Evolutionary conservation across 306 rosid genomes (phyloP).

Genomic region (Quercus bicolor): DNA sequence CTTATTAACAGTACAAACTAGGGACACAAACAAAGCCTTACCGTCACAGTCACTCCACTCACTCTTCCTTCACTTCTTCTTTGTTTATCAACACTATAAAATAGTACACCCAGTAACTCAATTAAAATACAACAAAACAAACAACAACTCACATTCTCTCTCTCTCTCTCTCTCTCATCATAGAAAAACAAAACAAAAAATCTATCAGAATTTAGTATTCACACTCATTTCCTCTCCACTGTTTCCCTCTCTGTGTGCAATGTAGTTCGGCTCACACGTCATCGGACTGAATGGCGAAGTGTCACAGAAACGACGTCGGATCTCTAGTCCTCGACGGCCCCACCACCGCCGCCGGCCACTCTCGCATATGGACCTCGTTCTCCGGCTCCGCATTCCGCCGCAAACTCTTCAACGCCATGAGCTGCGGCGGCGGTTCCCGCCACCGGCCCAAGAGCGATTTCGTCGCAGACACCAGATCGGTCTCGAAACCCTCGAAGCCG

Average conservation of each 20-base stretch:
- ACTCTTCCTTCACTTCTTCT: no score
- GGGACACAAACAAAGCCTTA: no score
- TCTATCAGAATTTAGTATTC: not conserved
- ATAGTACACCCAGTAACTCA: not conserved
- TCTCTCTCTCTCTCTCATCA: not conserved
- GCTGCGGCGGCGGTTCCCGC: conserved; percentile 78
- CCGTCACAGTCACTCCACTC: no score
- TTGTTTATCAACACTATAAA: not conserved
- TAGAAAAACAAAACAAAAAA: not conserved
- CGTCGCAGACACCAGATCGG: conserved; percentile 19
- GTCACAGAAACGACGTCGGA: conserved; percentile 57
- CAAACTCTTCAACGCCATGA: conserved; percentile 68
- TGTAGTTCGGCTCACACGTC: conserved; percentile 36
- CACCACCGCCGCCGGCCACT: conserved; percentile 29
- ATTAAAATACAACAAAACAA: conserved; percentile 11
- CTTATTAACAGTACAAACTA: no score
- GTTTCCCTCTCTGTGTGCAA: conserved; percentile 25
- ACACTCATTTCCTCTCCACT: not conserved
- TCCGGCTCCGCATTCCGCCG: conserved; percentile 68
- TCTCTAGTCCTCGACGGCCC: conserved; percentile 57
- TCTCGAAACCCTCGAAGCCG: conserved; percentile 1
- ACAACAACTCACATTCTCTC: not conserved
- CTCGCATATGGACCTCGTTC: conserved; percentile 51
- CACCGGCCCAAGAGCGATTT: conserved; percentile 19
- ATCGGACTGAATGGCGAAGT: conserved; percentile 55